Conservation (phyloP, 2,329 filamentous ascomycete genomes). For the Colletotrichum abscissum region DNA sequence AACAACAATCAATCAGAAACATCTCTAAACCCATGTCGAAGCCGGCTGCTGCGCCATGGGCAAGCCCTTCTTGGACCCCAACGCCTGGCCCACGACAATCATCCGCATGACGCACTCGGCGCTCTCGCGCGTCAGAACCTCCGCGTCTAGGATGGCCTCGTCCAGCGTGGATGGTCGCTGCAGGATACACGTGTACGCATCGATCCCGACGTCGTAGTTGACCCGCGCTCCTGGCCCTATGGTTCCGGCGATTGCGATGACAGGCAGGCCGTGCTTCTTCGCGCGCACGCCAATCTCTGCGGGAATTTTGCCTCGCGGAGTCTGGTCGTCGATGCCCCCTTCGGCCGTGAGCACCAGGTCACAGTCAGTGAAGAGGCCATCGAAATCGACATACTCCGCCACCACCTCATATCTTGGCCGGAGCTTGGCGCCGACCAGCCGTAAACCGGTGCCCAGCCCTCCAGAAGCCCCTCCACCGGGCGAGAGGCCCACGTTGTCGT, state of each 20-base stretch:
- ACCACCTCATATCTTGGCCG: slow-evolving; percentile 61
- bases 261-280: slow-evolving; percentile 55
- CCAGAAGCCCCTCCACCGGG: slow-evolving; percentile 64
- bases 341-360: slow-evolving; percentile 65
- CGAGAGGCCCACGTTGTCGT: slow-evolving; percentile 46
- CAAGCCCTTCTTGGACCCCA: slow-evolving; percentile 34
- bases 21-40: slow-evolving; percentile 12
- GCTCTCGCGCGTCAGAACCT: slow-evolving; percentile 45
- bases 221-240: slow-evolving; percentile 47
- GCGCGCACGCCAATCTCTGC: slow-evolving; percentile 62
- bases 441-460: slow-evolving; percentile 61
- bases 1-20: not conserved
- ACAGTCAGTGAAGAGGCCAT: slow-evolving; percentile 56
- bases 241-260: slow-evolving; percentile 52
- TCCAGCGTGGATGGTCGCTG: slow-evolving; percentile 46
- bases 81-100: slow-evolving; percentile 44
- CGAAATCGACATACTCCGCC: slow-evolving; percentile 61
- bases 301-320: slow-evolving; percentile 63
- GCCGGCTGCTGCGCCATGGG: slow-evolving; percentile 14
- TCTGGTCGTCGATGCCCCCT: slow-evolving; percentile 63
- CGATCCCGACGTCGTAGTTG: slow-evolving; percentile 48
- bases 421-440: slow-evolving; percentile 57
- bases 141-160: slow-evolving; percentile 45
- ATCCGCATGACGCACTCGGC: slow-evolving; percentile 48
- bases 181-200: slow-evolving; percentile 47